A percentile compares a stretch with the other conserved stretches of the same genome.
Evolutionary conservation across 2,329 filamentous ascomycete species (phyloP).

Genomic region (Penicillium sp.): DNA sequence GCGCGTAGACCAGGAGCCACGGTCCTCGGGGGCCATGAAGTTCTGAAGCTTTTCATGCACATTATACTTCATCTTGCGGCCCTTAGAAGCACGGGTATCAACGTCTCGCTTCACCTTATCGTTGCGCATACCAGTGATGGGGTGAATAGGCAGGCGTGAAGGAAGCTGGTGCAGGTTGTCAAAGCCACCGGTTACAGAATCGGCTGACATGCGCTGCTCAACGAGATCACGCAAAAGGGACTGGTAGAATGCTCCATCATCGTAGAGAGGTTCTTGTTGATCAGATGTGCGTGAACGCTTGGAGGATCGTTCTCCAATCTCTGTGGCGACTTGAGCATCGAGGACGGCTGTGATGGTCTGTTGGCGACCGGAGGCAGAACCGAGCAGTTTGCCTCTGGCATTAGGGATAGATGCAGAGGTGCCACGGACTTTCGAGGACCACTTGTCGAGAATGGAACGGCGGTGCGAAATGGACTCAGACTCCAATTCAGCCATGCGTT

Average conservation of each 20-base stretch:
- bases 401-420: slow-evolving; percentile 51
- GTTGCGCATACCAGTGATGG: slow-evolving; percentile 44
- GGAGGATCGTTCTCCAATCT: slow-evolving; percentile 30
- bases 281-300: slow-evolving; percentile 31
- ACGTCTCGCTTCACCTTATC: slow-evolving; percentile 76
- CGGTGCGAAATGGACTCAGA: slow-evolving; percentile 58
- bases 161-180: slow-evolving; percentile 38
- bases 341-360: slow-evolving; percentile 50
- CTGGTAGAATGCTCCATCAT: slow-evolving; percentile 94
- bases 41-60: slow-evolving; percentile 97
- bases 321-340: slow-evolving; percentile 44
- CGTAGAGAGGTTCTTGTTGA: slow-evolving; percentile 64
- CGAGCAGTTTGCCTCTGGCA: slow-evolving; percentile 59
- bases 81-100: slow-evolving; percentile 93
- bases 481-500: slow-evolving; percentile 66
- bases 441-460: slow-evolving; percentile 76
- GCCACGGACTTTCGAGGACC: slow-evolving; percentile 74
- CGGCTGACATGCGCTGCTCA: slow-evolving; percentile 72
- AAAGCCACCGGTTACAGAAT: slow-evolving; percentile 46
- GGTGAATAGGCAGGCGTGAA: slow-evolving; percentile 36
- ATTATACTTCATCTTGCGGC: slow-evolving; percentile 87
- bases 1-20: slow-evolving; percentile 72
- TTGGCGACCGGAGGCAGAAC: slow-evolving; percentile 47
- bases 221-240: slow-evolving; percentile 88
- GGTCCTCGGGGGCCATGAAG: slow-evolving; percentile 92